Evolutionary conservation across 192 early-diverging fungal genomes (phyloP), one percentile per base, ranked within the genome.

Genomic region (Backusella mclennaniae): DNA sequence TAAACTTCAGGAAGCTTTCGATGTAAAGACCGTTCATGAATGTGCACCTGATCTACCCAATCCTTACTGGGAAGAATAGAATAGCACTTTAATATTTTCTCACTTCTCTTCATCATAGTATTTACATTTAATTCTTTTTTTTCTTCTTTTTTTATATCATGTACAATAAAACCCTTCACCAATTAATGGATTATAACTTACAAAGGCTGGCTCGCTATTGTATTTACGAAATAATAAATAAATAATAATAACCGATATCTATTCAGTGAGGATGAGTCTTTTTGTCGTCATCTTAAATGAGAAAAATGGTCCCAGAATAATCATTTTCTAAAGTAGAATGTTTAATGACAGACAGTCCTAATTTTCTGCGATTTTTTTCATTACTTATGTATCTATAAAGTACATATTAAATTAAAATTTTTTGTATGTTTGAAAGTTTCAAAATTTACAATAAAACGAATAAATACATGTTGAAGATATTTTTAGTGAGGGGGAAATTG

Each of bases 21-120:
- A 80, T 14, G 79, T 82, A 7, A 79, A 80, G 23, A 78, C 81
- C 29, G 73, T 80, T 33, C 75, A 79, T 68, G 44, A 77, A 46
- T 85, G 84, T 74, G 77, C 80, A 44, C 53, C 53, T 11, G 75
- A 82, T 39, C 72, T 80, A 41, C 35, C 75, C 17, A 63, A 82
- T 29, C 80, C 84, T 73, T 85, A 85, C 49, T 79, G 77, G 78
- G 84, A 85, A 66, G 38, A 72, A 11, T 59, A 59, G 23, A 12
- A 59, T 23, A 59, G 23, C 21, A 21, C 53, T 23, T 12, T 49
- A 49, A n/a, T 49, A 49, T 59, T 59, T 12, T 26, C 12, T 23
- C 21, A 59, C 21, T 2, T 12, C 21, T 56, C 23, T 59, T 23
- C 21, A 9, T 59, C 53, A 23, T 23, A 23, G 3, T 59, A 59